Percentiles rank a stretch among this genome's conserved stretches.
Evolutionary conservation across 768 basidiomycete genomes (phyloP).

Genomic region (Russula foetens): DNA sequence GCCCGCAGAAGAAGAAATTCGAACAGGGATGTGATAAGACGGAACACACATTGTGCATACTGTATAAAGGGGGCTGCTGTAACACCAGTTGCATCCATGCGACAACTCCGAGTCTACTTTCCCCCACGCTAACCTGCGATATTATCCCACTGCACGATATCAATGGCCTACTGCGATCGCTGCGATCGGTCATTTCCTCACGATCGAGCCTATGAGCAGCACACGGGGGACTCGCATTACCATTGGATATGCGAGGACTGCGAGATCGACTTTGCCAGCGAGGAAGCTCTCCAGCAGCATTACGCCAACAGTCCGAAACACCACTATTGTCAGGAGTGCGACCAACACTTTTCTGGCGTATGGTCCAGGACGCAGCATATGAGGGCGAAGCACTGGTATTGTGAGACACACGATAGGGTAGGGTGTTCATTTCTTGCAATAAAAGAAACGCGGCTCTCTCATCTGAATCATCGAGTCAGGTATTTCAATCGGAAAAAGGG

Average conservation of each 20-base stretch:
- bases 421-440: neutral
- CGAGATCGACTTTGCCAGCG: neutral
- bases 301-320: neutral
- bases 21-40: too few relatives aligned
- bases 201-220: neutral
- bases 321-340: slow-evolving; percentile 1
- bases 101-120: too few relatives aligned
- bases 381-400: slow-evolving; percentile 2
- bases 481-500: slow-evolving; percentile 35
- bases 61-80: too few relatives aligned
- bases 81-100: too few relatives aligned
- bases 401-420: neutral
- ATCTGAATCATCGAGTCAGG: neutral
- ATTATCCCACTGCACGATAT: too few relatives aligned
- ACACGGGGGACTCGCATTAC: neutral
- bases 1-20: too few relatives aligned
- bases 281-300: neutral
- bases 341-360: neutral
- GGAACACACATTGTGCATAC: too few relatives aligned
- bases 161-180: slow-evolving; percentile 4
- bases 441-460: too few relatives aligned
- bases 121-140: too few relatives aligned
- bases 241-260: slow-evolving; percentile 2
- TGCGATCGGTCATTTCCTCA: neutral
- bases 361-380: neutral